Base-by-base conservation (phyloP, 2,329 filamentous ascomycete species). In the Bipolaris cookei region DNA sequence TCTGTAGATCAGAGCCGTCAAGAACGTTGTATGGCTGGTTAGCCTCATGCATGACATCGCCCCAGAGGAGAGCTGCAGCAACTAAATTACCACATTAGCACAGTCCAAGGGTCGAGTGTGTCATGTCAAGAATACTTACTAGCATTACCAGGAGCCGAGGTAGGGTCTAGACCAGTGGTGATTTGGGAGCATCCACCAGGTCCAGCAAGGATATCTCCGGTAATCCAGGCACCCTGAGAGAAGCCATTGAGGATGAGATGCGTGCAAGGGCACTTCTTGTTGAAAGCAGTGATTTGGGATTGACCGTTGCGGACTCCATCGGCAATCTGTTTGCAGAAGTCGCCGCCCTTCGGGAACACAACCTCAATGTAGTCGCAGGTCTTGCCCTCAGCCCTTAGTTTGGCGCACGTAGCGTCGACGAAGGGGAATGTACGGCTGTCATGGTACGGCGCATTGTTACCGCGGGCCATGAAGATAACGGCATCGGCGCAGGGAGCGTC, bases 221-320 rank as follows among this genome's bases (percentile, higher is more conserved):
- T 80, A 60, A 87, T 86, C 73, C 87, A 82, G 42, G 80, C 84
- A 39, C 85, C 85, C 80, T 85, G 58, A 6, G 83, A 86, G 70
- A 86, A 87, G 39, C 85, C 85, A 39, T 86, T 82, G 44, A 87
- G 71, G 6, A 87, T 83, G 41, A 87, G 73, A 65, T 85, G 73
- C 18, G 83, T 81, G 65, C 74, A 75, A 38, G 86, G 85, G 65
- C 85, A 88, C 62, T 77, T 74, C 14, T 76, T 70, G 63, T 86
- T 81, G 67, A 83, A 85, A 35, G 74, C 71, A 54, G 84, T 88
- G 8, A 88, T 84, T 6, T 68, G 58, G 35, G 60, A 43, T 46
- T 50, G 48, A 58, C 65, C 65, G 58, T 65, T 65, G 54, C 56
- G 54, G 56, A 61, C 63, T 51, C 65, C 65, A 39, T 61, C 58